A percentile compares a stretch with the other conserved stretches of the same genome.
These are phyloP conservation scores for Claviceps arundinis DNA, from an alignment of 2,329 filamentous ascomycete genomes.

Conservation along the genomic window DNA sequence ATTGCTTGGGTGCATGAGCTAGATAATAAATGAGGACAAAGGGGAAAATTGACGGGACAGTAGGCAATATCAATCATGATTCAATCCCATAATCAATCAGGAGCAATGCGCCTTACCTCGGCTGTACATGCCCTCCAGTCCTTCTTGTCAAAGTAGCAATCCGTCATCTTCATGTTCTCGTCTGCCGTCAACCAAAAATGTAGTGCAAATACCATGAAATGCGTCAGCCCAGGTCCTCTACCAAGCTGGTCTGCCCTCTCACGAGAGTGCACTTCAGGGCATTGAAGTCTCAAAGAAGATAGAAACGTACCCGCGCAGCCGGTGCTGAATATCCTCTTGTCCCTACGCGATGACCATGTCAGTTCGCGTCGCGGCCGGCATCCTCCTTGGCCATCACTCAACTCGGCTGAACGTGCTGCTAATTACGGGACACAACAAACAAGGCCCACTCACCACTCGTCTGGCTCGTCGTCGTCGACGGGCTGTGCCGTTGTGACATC, in stretches of 20 bases:
- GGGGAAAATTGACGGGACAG: not conserved
- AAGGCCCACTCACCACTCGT: slow-evolving; percentile 64
- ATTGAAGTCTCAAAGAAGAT: not conserved
- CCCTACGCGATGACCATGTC: slow-evolving; percentile 42
- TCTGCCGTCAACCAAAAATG: slow-evolving; percentile 32
- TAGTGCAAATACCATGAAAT: not conserved
- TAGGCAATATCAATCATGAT: not conserved
- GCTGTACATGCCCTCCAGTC: slow-evolving; percentile 84
- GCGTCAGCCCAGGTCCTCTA: slow-evolving; percentile 1
- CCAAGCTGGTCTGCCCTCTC: not conserved
- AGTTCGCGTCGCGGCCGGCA: not conserved
- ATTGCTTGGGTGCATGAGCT: too few relatives aligned
- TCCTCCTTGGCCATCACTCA: too few relatives aligned
- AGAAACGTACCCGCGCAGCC: slow-evolving; percentile 63
- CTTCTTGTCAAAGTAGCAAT: slow-evolving; percentile 92
- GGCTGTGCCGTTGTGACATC: slow-evolving; percentile 22
- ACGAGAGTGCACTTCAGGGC: too few relatives aligned
- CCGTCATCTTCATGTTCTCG: slow-evolving; percentile 81
- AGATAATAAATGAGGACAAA: not conserved
- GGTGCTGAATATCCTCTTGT: slow-evolving; percentile 94
- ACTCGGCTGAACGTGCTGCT: too few relatives aligned
- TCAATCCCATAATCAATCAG: not conserved
- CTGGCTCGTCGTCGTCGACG: slow-evolving; percentile 60
- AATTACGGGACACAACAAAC: not conserved
- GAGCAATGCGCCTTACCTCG: slow-evolving; percentile 50